phyloP scores from a whole-genome alignment of 169 alveolate species.

The Sarcocystis neurona region DNA sequence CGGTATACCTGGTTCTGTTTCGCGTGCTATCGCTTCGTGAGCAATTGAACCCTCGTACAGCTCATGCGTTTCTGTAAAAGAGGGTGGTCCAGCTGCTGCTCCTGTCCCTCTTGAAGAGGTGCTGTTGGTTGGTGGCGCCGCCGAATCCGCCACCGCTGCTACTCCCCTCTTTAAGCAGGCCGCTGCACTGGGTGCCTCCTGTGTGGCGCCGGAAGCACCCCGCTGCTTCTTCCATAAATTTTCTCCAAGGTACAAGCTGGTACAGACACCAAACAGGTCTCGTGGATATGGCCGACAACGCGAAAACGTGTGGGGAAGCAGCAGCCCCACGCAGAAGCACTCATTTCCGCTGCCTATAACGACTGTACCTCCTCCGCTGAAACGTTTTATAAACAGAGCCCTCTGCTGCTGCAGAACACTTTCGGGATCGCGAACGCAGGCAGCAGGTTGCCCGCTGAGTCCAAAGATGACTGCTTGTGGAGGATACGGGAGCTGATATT shows the following conservation, averaged over 20 bases:
- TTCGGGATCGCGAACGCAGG: not conserved
- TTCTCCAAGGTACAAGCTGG: not conserved
- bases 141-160: no score
- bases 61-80: no score
- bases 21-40: no score
- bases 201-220: not conserved
- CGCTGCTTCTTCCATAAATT: not conserved
- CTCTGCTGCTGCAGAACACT: not conserved
- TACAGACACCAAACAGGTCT: not conserved
- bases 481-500: no score
- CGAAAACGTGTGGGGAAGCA: not conserved
- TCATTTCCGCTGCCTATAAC: not conserved
- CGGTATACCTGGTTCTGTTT: no score
- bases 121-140: no score
- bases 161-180: no score
- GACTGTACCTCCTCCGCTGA: slow-evolving; percentile 25
- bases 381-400: not conserved
- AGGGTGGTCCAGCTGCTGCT: no score
- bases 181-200: no score
- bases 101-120: no score
- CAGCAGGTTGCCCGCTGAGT: not conserved
- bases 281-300: slow-evolving; percentile 6
- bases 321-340: slow-evolving; percentile 5
- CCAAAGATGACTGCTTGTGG: slow-evolving; percentile 23
- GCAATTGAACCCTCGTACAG: no score